Percentiles rank a stretch among this genome's conserved stretches.
Conservation (phyloP, 805 yeast genomes). For the Yamadazyma philogaea region DNA sequence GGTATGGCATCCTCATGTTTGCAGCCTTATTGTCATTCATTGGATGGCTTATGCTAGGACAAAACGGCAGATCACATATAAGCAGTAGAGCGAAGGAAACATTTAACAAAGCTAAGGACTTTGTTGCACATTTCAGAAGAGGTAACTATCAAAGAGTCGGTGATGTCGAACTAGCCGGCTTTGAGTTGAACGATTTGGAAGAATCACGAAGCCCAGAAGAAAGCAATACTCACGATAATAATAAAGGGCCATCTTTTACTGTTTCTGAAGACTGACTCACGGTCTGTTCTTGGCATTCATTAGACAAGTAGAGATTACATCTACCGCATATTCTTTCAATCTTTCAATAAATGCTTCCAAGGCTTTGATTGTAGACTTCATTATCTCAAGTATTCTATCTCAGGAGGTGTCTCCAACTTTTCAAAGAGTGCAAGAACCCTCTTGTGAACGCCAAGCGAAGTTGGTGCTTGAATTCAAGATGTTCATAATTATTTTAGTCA, state of each 20-base stretch:
- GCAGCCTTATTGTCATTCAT: constrained; percentile 22
- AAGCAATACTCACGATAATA: background rate
- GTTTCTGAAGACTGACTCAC: background rate
- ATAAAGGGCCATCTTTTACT: background rate
- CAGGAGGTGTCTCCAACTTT: no score
- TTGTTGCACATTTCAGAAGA: background rate
- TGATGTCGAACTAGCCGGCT: constrained; percentile 12
- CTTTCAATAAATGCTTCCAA: no score
- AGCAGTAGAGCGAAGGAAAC: background rate
- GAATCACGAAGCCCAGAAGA: background rate
- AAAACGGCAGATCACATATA: background rate
- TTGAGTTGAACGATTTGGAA: constrained; percentile 11
- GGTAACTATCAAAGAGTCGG: constrained; percentile 1
- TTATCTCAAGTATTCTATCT: no score
- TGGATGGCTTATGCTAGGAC: constrained; percentile 33
- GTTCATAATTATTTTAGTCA: no score
- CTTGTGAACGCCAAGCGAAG: no score
- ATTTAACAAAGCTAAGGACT: background rate
- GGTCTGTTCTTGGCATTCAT: no score
- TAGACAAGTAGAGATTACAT: no score
- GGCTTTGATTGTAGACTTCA: no score
- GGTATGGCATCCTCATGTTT: constrained; percentile 37
- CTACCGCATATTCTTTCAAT: no score
- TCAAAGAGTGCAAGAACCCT: no score
- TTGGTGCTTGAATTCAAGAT: no score